A percentile compares a stretch with the other conserved stretches of the same genome.
phyloP scores from a whole-genome alignment of 2,329 filamentous ascomycete genomes.

The Rutstroemia sp. region DNA sequence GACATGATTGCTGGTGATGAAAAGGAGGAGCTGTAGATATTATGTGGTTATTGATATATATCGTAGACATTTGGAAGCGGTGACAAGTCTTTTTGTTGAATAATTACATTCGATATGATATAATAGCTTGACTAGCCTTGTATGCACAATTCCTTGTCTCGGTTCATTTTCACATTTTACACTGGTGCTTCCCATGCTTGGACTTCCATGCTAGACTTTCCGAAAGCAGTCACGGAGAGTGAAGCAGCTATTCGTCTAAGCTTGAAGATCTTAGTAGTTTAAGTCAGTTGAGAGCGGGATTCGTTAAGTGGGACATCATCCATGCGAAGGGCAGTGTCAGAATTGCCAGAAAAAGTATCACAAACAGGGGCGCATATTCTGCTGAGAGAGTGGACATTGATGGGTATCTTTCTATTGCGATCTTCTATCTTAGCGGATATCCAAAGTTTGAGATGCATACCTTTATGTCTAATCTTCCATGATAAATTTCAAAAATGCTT shows the following conservation, averaged over 20 bases:
- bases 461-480: conserved; percentile 38
- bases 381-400: not conserved
- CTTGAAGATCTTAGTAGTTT: too few relatives aligned
- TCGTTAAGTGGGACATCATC: not conserved
- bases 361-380: not conserved
- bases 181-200: too few relatives aligned
- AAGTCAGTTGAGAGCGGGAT: too few relatives aligned
- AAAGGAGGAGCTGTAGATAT: conserved; percentile 16
- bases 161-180: too few relatives aligned
- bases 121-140: not conserved
- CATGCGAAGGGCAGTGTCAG: not conserved
- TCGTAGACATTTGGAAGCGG: not conserved
- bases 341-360: not conserved
- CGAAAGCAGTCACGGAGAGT: too few relatives aligned
- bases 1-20: conserved; percentile 47
- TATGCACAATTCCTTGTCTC: not conserved
- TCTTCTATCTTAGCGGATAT: not conserved
- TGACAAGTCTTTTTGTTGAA: not conserved
- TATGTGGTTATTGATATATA: not conserved
- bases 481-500: conserved; percentile 71
- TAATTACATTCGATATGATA: not conserved
- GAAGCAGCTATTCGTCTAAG: too few relatives aligned
- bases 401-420: not conserved
- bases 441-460: not conserved
- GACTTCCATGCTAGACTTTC: too few relatives aligned